phyloP scores from a whole-genome alignment of 2,329 filamentous ascomycete species.

The Clonostachys sp. region DNA sequence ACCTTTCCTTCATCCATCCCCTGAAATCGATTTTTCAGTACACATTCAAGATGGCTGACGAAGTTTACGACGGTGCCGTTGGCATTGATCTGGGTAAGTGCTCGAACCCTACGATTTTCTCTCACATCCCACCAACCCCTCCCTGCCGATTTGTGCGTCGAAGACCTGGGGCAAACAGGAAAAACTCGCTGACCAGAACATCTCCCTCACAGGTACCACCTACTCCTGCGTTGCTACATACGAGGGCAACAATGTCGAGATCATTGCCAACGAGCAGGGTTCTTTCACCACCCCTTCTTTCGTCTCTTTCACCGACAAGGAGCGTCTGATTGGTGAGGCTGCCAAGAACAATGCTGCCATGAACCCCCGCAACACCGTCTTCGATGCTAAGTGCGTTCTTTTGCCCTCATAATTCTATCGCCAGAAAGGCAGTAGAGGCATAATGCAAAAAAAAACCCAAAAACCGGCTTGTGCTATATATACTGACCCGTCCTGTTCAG shows the following conservation, averaged over 20 bases:
- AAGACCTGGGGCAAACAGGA: background rate
- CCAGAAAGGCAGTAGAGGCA: no score
- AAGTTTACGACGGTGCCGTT: slow-evolving; percentile 99
- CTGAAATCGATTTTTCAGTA: slow-evolving; percentile 7
- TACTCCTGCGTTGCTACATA: slow-evolving; percentile 99
- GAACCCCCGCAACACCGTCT: slow-evolving; percentile 98
- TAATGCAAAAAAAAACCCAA: no score
- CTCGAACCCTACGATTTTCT: background rate
- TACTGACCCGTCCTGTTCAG: slow-evolving; percentile 36
- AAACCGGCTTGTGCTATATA: background rate
- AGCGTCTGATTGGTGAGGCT: slow-evolving; percentile 98
- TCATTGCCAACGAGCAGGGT: slow-evolving; percentile 99
- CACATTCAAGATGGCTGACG: slow-evolving; percentile 76
- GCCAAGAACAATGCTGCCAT: slow-evolving; percentile 99
- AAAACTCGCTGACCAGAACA: no score
- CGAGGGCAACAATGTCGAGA: slow-evolving; percentile 99
- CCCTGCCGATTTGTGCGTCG: background rate
- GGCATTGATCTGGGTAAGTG: slow-evolving; percentile 97
- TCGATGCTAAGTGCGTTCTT: slow-evolving; percentile 88
- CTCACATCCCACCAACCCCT: background rate
- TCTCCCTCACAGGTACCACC: slow-evolving; percentile 70
- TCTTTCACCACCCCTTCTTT: slow-evolving; percentile 98
- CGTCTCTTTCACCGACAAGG: slow-evolving; percentile 97
- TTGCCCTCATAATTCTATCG: background rate
- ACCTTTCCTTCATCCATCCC: slow-evolving; percentile 1